Percentiles rank a stretch among this genome's conserved stretches.
These are phyloP conservation scores for Mesotaenium endlicherianum DNA, from an alignment of 139 green algal genomes.

Conservation along the genomic window DNA sequence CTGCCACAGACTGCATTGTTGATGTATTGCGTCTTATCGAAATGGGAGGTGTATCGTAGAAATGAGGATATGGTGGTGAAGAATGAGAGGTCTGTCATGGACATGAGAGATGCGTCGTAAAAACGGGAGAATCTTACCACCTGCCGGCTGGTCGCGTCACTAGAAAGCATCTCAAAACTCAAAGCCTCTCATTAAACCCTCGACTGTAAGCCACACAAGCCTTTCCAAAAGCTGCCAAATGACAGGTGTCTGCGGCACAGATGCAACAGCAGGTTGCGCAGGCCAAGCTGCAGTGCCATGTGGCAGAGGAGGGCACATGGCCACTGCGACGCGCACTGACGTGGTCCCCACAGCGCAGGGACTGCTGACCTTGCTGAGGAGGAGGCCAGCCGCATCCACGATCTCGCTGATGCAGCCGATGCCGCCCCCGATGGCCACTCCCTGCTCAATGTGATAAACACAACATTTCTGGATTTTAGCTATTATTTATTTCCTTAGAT, in stretches of 20 bases:
- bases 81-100: background rate
- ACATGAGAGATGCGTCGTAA: background rate
- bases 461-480: no score
- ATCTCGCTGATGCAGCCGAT: conserved; percentile 85
- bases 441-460: no score
- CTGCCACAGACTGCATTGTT: no score
- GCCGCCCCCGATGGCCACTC: conserved; percentile 82
- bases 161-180: no score
- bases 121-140: background rate
- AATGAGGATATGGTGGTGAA: background rate
- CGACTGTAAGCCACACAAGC: no score
- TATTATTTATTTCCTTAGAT: no score
- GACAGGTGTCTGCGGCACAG: no score
- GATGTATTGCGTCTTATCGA: no score
- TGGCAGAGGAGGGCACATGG: background rate
- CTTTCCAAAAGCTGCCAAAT: no score
- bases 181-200: no score
- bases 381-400: conserved; percentile 48
- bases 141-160: no score
- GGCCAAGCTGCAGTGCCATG: no score
- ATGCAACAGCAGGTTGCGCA: background rate
- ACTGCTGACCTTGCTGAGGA: background rate
- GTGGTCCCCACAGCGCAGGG: background rate
- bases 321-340: background rate
- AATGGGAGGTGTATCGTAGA: background rate